A percentile compares a stretch with the other conserved stretches of the same genome.
phyloP scores from a whole-genome alignment of 2,329 filamentous ascomycete genomes.

The Botryosphaeria agaves region DNA sequence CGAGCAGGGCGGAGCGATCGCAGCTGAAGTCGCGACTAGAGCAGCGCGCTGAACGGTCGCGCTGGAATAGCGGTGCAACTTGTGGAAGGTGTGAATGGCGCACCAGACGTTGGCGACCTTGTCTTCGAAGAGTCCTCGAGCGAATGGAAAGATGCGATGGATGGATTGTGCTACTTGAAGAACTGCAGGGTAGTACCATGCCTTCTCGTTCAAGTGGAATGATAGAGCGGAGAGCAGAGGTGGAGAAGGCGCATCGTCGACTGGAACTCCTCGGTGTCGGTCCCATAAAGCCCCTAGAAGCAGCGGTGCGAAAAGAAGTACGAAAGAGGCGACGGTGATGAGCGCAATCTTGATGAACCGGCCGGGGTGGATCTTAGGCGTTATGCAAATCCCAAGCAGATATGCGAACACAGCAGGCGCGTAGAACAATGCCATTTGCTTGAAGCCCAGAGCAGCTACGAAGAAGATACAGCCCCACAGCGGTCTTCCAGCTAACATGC shows the following conservation, averaged over 20 bases:
- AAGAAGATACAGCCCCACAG: slow-evolving; percentile 91
- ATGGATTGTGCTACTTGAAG: slow-evolving; percentile 71
- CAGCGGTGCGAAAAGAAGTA: slow-evolving; percentile 57
- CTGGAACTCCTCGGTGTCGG: slow-evolving; percentile 42
- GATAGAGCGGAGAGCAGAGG: slow-evolving; percentile 47
- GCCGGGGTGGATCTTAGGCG: slow-evolving; percentile 47
- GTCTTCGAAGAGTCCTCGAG: slow-evolving; percentile 91
- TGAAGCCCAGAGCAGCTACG: slow-evolving; percentile 85
- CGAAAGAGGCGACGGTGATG: slow-evolving; percentile 57
- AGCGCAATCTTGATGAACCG: slow-evolving; percentile 61
- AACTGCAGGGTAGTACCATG: slow-evolving; percentile 55
- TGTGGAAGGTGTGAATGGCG: slow-evolving; percentile 73
- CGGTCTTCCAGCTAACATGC: slow-evolving; percentile 66
- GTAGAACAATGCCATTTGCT: slow-evolving; percentile 98
- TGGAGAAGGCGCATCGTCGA: slow-evolving; percentile 38
- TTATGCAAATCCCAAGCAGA: slow-evolving; percentile 71
- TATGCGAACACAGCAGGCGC: slow-evolving; percentile 86
- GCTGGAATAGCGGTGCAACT: slow-evolving; percentile 59
- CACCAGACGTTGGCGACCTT: slow-evolving; percentile 99
- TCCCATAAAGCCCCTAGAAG: slow-evolving; percentile 56
- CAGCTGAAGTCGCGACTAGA: slow-evolving; percentile 52
- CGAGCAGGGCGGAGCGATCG: slow-evolving; percentile 63
- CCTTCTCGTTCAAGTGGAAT: slow-evolving; percentile 41
- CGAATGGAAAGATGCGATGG: slow-evolving; percentile 89
- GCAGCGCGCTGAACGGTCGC: slow-evolving; percentile 60